These are phyloP conservation scores for Selaginella moellendorffii DNA, from an alignment of 75 land plant species.

Conservation along the genomic window DNA sequence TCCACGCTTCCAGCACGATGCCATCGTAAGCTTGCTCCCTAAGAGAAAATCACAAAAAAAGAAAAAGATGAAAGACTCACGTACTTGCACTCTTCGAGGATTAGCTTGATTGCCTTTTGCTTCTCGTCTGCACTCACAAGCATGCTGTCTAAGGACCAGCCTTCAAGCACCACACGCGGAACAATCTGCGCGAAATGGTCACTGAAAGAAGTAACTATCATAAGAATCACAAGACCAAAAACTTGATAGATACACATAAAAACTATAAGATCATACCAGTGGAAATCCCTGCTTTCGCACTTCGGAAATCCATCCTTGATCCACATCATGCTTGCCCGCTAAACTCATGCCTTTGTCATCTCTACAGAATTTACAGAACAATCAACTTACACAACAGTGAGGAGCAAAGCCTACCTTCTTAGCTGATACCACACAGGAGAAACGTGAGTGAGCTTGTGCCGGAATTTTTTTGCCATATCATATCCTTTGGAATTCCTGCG, in stretches of 20 bases:
- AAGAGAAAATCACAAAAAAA: background rate
- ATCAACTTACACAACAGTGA: too few relatives aligned
- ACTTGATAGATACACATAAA: background rate
- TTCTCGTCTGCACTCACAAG: constrained; percentile 38
- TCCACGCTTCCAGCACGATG: constrained; percentile 91
- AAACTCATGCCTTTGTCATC: constrained; percentile 41
- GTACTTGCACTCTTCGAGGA: constrained; percentile 77
- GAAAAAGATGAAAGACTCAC: background rate
- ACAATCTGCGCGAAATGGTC: constrained; percentile 67
- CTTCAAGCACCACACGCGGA: constrained; percentile 85
- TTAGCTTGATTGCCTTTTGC: constrained; percentile 47
- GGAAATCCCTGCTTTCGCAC: constrained; percentile 47
- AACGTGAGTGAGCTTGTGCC: constrained; percentile 67
- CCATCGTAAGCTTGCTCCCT: constrained; percentile 90
- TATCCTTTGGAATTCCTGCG: constrained; percentile 85
- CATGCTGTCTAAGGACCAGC: constrained; percentile 34
- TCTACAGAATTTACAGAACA: too few relatives aligned
- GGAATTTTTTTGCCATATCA: constrained; percentile 72
- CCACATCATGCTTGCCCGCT: constrained; percentile 81
- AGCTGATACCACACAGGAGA: constrained; percentile 98
- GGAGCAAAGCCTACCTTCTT: constrained; percentile 58
- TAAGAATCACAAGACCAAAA: background rate
- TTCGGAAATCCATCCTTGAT: constrained; percentile 59
- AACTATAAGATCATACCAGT: constrained; percentile 29
- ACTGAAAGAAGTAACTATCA: constrained; percentile 15